Evolutionary conservation across 2,329 filamentous ascomycete genomes (phyloP), one percentile per base, ranked within the genome.

Genomic region (Botrytis tulipae): DNA sequence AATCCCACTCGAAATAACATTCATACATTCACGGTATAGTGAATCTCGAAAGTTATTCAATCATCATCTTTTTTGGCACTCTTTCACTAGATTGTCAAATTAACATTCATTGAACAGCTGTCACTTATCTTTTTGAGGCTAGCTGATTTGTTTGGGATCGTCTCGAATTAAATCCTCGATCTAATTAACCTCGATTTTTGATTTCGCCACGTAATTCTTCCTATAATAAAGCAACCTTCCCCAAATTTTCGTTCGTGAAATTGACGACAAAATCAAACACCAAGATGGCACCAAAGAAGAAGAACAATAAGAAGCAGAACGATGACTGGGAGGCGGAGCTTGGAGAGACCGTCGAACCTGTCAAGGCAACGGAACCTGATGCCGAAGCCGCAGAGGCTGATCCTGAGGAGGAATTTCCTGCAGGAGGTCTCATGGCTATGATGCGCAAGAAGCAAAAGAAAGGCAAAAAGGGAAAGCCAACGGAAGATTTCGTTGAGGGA

Each of bases 291-390:
- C 95, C 95, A 76, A 98, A 98, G 87, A 97, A 96, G 88, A 98
- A 97, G 89, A 92, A 91, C 82, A 92, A 91, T 84, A 97, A 95
- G 87, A 91, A 90, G 82, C 89, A 87, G 81, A 89, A 93, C 82
- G 93, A 97, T 81, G 94, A 98, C 87, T 98, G 95, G 95, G 96
- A 98, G 83, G 91, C 93, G 73, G 94, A 97, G 76, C 87, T 98
- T 72, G 95, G 94, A 80, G 95, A 98, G 85, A 86, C 87, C 22
- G 48, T 57, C 32, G 71, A 63, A 75, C 87, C 90, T 80, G 88
- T 67, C 48, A 61, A 54, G 14, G 61, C 87, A 70, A 84, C 88
- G 66, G 83, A 87, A 54, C 84, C 84, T 51, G 83, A 84, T 69
- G 78, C 84, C 71, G 82, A 82, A 68, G 85, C 84, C 57, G 86